Conservation (phyloP, 73 alveolate species). For the Symbiodinium natans region DNA sequence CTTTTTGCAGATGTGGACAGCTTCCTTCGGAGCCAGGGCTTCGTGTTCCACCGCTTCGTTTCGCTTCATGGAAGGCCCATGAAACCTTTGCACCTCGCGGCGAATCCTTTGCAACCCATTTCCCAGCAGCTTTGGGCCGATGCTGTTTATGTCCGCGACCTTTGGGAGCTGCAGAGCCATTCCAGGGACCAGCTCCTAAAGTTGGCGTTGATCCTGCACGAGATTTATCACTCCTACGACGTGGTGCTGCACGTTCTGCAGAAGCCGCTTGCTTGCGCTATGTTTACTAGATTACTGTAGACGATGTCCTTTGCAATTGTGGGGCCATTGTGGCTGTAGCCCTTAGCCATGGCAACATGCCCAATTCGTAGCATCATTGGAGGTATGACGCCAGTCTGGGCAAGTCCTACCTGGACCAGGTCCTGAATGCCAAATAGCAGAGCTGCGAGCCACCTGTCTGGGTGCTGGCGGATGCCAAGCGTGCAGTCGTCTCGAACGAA, state of each 20-base stretch:
- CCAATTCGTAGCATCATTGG: no score
- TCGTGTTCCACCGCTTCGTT: slow-evolving; percentile 81
- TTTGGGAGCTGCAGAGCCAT: slow-evolving; percentile 65
- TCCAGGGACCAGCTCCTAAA: slow-evolving; percentile 69
- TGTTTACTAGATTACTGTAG: no score
- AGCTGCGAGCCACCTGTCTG: background rate
- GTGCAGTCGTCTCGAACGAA: no score
- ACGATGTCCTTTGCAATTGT: no score
- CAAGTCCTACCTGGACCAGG: slow-evolving; percentile 19
- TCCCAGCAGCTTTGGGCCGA: slow-evolving; percentile 94
- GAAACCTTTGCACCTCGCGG: slow-evolving; percentile 87
- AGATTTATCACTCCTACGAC: slow-evolving; percentile 87
- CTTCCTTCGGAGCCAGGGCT: slow-evolving; percentile 57
- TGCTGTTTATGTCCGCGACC: slow-evolving; percentile 78
- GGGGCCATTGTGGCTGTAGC: no score
- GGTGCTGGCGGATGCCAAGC: no score
- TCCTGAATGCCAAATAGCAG: slow-evolving; percentile 32
- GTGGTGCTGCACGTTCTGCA: slow-evolving; percentile 84
- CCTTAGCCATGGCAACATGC: no score
- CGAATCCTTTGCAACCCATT: slow-evolving; percentile 89
- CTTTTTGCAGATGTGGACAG: slow-evolving; percentile 77
- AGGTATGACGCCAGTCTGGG: slow-evolving; percentile 71
- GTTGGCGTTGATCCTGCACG: slow-evolving; percentile 87
- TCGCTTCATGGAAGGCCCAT: slow-evolving; percentile 88
- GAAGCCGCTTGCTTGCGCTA: background rate